Evolutionary conservation across 2,329 filamentous ascomycete species (phyloP).

Genomic region (Dactylonectria macrodidyma): DNA sequence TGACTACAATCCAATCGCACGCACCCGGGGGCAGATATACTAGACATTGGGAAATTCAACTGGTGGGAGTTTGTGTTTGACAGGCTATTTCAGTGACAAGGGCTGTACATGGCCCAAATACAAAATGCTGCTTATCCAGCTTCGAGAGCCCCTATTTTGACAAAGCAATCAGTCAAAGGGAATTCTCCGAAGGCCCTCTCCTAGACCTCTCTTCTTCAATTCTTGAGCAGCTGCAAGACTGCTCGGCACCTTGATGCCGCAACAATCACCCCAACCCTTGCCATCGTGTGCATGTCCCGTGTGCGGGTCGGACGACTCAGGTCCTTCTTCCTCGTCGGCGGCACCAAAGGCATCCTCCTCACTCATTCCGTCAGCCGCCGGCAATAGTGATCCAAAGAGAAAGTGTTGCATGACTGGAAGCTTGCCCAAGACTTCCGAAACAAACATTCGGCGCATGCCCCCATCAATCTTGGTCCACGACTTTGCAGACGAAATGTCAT

Average conservation of each 20-base stretch:
- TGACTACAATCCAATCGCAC: neutral
- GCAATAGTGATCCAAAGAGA: conserved; percentile 88
- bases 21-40: neutral
- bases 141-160: conserved; percentile 13
- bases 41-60: neutral
- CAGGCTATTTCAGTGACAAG: conserved; percentile 15
- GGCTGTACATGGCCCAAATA: conserved; percentile 17
- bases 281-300: conserved; percentile 75
- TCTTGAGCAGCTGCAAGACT: conserved; percentile 92
- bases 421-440: conserved; percentile 92
- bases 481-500: conserved; percentile 93
- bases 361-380: conserved; percentile 87
- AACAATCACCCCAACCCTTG: conserved; percentile 93
- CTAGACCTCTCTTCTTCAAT: conserved; percentile 80
- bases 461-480: conserved; percentile 93
- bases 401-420: conserved; percentile 99
- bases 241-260: conserved; percentile 96
- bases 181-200: conserved; percentile 77
- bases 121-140: conserved; percentile 12
- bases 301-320: conserved; percentile 74
- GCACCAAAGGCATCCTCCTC: conserved; percentile 67
- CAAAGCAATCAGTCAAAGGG: conserved; percentile 79
- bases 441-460: conserved; percentile 98
- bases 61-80: neutral
- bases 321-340: conserved; percentile 65